Evolutionary conservation across 106 monocot genomes (phyloP).

Genomic region (Acorus calamus): DNA sequence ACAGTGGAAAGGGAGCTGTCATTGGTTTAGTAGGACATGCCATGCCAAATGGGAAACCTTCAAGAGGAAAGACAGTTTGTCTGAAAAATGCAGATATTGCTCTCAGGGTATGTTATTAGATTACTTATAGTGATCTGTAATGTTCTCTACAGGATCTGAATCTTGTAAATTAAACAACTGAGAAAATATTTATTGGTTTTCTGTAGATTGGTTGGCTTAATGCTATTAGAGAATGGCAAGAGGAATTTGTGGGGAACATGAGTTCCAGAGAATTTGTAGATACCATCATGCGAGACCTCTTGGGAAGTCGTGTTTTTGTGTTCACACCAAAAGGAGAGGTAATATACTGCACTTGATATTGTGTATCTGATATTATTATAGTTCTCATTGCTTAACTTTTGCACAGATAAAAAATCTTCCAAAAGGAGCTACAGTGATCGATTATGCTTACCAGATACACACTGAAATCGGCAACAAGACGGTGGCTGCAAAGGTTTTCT

Average conservation of each 20-base stretch:
- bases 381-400: constrained; percentile 1
- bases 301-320: constrained; percentile 94
- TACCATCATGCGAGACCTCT: constrained; percentile 67
- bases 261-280: constrained; percentile 99
- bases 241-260: constrained; percentile 99
- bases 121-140: not conserved
- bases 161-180: not conserved
- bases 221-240: constrained; percentile 99
- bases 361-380: not conserved
- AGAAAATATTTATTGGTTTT: constrained; percentile 1
- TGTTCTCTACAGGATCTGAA: not conserved
- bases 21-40: constrained; percentile 33
- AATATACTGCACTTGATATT: constrained; percentile 3
- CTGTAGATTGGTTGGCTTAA: constrained; percentile 92
- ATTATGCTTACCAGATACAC: constrained; percentile 95
- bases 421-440: constrained; percentile 85
- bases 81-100: constrained; percentile 81
- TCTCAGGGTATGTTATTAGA: constrained; percentile 55
- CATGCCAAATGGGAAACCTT: constrained; percentile 36
- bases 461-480: constrained; percentile 98
- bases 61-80: constrained; percentile 54
- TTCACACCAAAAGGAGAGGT: constrained; percentile 99
- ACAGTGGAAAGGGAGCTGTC: constrained; percentile 64
- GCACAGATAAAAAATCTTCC: constrained; percentile 90
- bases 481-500: constrained; percentile 82